phyloP scores from a whole-genome alignment of 345 rosid species.

The Atalantia buxifolia region DNA sequence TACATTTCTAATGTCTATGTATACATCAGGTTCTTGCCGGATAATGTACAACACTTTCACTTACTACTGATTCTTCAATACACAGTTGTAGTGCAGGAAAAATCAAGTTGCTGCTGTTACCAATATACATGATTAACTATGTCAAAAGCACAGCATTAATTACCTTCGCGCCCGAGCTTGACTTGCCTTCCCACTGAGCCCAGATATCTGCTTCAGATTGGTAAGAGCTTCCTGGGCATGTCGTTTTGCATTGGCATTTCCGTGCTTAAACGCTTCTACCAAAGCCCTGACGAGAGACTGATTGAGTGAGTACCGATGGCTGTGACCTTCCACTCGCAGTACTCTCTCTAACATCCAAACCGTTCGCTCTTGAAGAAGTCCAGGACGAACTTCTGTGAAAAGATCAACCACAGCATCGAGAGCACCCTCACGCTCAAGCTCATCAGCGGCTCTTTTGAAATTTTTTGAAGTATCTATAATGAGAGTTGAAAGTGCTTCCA shows the following conservation, averaged over 20 bases:
- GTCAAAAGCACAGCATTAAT: background rate
- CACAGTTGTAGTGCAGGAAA: background rate
- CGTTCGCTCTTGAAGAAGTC: conserved; percentile 37
- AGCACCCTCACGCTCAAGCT: conserved; percentile 28
- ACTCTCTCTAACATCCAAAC: conserved; percentile 36
- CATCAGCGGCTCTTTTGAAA: conserved; percentile 25
- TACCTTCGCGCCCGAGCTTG: conserved; percentile 28
- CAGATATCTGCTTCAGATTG: conserved; percentile 37
- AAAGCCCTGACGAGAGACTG: conserved; percentile 38
- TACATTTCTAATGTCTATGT: background rate
- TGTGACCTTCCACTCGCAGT: conserved; percentile 33
- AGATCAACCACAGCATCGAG: conserved; percentile 22
- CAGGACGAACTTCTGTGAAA: conserved; percentile 33
- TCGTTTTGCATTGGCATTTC: conserved; percentile 30
- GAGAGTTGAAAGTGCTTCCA: conserved; percentile 42
- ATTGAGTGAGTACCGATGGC: conserved; percentile 27
- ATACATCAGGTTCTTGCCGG: background rate
- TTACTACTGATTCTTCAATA: conserved; percentile 2
- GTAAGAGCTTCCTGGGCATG: conserved; percentile 46
- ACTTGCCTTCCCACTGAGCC: conserved; percentile 22
- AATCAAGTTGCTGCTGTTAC: background rate
- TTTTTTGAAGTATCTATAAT: conserved; percentile 19
- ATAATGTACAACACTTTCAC: conserved; percentile 8
- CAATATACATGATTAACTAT: conserved; percentile 5
- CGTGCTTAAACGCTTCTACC: conserved; percentile 39